Evolutionary conservation across 2,329 filamentous ascomycete genomes (phyloP), one percentile per base, ranked within the genome.

Genomic region (Polytolypa hystricis): DNA sequence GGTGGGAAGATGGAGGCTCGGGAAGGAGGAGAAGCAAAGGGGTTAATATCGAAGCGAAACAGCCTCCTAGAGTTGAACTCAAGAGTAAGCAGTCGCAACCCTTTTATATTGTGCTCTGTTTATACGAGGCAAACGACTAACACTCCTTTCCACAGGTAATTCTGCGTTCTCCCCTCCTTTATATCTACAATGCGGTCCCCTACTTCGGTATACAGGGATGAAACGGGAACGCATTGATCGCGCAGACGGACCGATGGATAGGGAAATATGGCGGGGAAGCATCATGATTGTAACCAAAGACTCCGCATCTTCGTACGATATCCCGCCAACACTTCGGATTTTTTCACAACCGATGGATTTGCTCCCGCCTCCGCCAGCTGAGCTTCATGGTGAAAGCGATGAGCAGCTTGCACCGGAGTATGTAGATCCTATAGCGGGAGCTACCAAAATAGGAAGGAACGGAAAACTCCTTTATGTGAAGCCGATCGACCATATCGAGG

Each of bases 251-350:
- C 46, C 51, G 8, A 47, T 56, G 19, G 78, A 84, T 29, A 73
- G 77, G 35, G 84, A 94, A 49, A 77, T 89, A 14, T 98, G 91
- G 91, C 77, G 87, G 56, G 91, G 91, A 4, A 93, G 78, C 42
- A 72, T 96, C 39, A 86, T 98, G 84, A 94, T 98, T 49, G 86
- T 98, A 15, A 96, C 91, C 0, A 72, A 78, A 35, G 89, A 98
- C 52, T 71, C 75, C 2, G 74, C 81, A 27, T 96, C 89, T 2
- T 82, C 81, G 1, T 94, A 95, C 52, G 78, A 84, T 32, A 73
- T 73, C n/a, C 58, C 65, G 0, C 91, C 91, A 3, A 83, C 73
- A 0, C 64, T 98, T 45, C 74, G 87, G 29, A 60, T 98, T 3
- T 98, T 96, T 56, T 77, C 81, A 5, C 87, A 95, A 53, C 81